Conservation (phyloP, 2,329 filamentous ascomycete species). For the Monascus ruber region DNA sequence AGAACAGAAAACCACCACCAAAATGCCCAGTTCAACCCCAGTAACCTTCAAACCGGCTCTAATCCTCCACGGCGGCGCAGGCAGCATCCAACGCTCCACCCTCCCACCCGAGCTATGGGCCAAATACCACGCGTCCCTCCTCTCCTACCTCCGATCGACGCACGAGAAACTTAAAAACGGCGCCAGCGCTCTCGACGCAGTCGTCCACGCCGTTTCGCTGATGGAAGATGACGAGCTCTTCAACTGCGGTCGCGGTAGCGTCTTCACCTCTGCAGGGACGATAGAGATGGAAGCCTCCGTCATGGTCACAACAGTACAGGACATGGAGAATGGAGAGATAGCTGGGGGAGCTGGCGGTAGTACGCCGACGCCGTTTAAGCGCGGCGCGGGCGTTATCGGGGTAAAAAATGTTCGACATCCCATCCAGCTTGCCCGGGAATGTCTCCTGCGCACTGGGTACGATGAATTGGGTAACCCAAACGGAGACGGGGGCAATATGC, state of each 20-base stretch:
- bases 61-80: conserved; percentile 64
- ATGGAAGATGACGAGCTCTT: conserved; percentile 74
- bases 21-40: conserved; percentile 1
- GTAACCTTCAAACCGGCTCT: conserved; percentile 41
- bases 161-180: conserved; percentile 27
- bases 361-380: conserved; percentile 53
- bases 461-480: conserved; percentile 49
- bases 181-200: conserved; percentile 58
- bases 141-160: conserved; percentile 47
- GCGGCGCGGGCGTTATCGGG: conserved; percentile 66
- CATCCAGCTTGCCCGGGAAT: conserved; percentile 58
- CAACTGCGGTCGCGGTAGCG: conserved; percentile 73
- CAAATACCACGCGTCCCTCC: conserved; percentile 49
- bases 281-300: conserved; percentile 80
- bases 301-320: conserved; percentile 55
- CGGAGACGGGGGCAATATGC: conserved; percentile 31
- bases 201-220: conserved; percentile 60
- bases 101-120: conserved; percentile 48
- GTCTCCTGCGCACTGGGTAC: conserved; percentile 44
- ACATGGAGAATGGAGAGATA: conserved; percentile 1
- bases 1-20: not conserved
- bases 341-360: conserved; percentile 2
- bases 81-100: conserved; percentile 52
- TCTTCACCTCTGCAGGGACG: conserved; percentile 71
- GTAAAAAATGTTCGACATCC: conserved; percentile 67